Conservation (phyloP, 2,329 filamentous ascomycete genomes). For the Arthrobotrys sphaeroides region DNA sequence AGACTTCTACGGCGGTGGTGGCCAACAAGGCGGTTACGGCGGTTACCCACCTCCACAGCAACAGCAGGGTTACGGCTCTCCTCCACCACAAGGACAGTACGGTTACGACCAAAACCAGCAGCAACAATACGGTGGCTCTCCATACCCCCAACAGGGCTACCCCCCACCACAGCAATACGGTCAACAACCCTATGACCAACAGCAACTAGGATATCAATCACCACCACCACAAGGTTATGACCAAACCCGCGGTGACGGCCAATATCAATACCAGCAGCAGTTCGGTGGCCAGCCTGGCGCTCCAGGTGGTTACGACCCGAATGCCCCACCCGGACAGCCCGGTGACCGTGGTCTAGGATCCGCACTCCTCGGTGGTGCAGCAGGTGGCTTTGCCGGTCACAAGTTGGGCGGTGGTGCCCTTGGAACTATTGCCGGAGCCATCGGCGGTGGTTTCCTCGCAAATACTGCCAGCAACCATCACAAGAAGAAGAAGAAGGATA, state of each 20-base stretch:
- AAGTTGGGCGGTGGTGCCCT: constrained; percentile 67
- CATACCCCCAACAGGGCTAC: constrained; percentile 11
- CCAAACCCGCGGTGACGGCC: constrained; percentile 29
- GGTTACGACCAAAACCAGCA: background rate
- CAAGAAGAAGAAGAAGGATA: constrained; percentile 55
- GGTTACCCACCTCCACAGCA: constrained; percentile 20
- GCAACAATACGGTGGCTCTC: constrained; percentile 4
- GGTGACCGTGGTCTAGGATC: constrained; percentile 70
- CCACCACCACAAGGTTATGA: constrained; percentile 30
- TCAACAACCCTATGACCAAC: constrained; percentile 8
- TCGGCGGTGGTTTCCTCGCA: constrained; percentile 68
- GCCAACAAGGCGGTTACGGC: constrained; percentile 29
- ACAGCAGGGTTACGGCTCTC: constrained; percentile 28
- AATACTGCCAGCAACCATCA: constrained; percentile 65
- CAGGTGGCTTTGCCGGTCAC: constrained; percentile 68
- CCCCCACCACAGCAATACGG: constrained; percentile 23
- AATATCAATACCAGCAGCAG: constrained; percentile 32
- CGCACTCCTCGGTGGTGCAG: constrained; percentile 66
- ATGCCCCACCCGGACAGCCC: constrained; percentile 24
- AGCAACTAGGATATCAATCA: constrained; percentile 21
- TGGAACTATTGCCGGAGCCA: constrained; percentile 66
- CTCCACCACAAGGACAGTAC: constrained; percentile 13
- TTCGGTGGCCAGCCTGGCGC: background rate
- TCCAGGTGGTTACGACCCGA: constrained; percentile 21
- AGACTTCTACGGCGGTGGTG: constrained; percentile 47